phyloP scores from a whole-genome alignment of 176 grass and related monocot species.

The Oryza coarctata region DNA sequence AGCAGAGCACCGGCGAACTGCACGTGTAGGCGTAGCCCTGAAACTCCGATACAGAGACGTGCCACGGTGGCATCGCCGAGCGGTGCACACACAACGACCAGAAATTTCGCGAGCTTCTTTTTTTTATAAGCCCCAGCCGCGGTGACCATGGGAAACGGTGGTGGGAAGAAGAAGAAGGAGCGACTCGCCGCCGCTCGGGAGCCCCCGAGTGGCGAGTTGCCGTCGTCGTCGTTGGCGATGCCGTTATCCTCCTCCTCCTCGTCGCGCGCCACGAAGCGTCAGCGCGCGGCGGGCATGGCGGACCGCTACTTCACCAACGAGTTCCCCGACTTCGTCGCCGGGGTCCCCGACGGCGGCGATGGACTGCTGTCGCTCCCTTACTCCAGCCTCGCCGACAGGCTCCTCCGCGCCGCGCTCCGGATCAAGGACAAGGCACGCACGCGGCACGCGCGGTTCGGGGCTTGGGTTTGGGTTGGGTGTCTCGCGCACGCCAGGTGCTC shows the following conservation, averaged over 20 bases:
- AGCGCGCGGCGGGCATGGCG: conserved; percentile 50
- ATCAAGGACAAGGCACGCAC: conserved; percentile 78
- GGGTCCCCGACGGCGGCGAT: conserved; percentile 42
- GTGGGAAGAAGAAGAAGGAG: background rate
- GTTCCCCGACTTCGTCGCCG: conserved; percentile 71
- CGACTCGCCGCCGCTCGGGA: background rate
- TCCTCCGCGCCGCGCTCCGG: conserved; percentile 54
- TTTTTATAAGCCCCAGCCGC: background rate
- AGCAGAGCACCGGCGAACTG: too few relatives aligned
- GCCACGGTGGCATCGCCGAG: background rate
- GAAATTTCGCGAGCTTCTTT: background rate
- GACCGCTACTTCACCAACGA: conserved; percentile 86
- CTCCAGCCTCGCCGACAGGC: conserved; percentile 43
- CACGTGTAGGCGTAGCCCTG: background rate
- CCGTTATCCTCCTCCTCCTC: background rate
- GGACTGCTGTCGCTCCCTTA: conserved; percentile 73
- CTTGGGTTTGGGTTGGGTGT: background rate
- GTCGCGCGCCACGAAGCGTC: conserved; percentile 34
- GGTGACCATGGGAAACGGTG: conserved; percentile 19
- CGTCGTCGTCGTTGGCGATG: background rate
- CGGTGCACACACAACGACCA: background rate
- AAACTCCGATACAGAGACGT: background rate
- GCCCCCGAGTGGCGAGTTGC: background rate
- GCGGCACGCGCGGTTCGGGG: background rate
- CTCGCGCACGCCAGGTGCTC: conserved; percentile 39